These are phyloP conservation scores for Echinosophora koreensis DNA, from an alignment of 306 rosid genomes.

Conservation along the genomic window DNA sequence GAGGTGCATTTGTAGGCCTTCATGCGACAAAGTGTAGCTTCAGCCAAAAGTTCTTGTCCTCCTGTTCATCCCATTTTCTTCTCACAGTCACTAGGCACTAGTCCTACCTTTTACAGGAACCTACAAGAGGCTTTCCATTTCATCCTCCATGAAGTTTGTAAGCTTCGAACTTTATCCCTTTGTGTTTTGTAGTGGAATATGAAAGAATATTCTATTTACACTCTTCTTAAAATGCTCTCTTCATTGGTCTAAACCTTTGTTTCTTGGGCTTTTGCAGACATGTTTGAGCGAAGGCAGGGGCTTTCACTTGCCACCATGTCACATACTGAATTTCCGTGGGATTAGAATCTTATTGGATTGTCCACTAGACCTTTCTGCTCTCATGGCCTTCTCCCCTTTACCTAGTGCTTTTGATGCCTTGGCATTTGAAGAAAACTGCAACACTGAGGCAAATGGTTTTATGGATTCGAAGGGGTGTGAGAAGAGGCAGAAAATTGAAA, in stretches of 20 bases:
- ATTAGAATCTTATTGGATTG: conserved; percentile 80
- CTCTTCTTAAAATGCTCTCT: background rate
- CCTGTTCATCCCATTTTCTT: background rate
- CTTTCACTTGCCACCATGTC: conserved; percentile 83
- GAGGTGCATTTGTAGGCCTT: background rate
- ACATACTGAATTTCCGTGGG: conserved; percentile 76
- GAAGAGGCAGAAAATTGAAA: conserved; percentile 62
- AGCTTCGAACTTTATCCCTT: conserved; percentile 29
- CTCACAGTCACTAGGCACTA: conserved; percentile 17
- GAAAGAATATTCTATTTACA: conserved; percentile 7
- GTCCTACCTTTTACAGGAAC: background rate
- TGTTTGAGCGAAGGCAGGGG: conserved; percentile 86
- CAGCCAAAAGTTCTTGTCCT: background rate
- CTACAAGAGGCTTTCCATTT: conserved; percentile 21
- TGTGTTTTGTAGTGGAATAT: conserved; percentile 15
- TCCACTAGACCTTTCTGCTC: conserved; percentile 85
- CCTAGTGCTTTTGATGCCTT: conserved; percentile 51
- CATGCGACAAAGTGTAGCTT: background rate
- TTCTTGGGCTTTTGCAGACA: conserved; percentile 49
- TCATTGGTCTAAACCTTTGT: background rate
- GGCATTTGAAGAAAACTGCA: conserved; percentile 38
- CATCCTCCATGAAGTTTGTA: conserved; percentile 57
- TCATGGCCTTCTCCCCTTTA: conserved; percentile 77
- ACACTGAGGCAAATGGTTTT: conserved; percentile 37
- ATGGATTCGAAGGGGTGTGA: conserved; percentile 39